Base-by-base conservation (phyloP, 805 yeast genomes). In the Spathaspora girioi region DNA sequence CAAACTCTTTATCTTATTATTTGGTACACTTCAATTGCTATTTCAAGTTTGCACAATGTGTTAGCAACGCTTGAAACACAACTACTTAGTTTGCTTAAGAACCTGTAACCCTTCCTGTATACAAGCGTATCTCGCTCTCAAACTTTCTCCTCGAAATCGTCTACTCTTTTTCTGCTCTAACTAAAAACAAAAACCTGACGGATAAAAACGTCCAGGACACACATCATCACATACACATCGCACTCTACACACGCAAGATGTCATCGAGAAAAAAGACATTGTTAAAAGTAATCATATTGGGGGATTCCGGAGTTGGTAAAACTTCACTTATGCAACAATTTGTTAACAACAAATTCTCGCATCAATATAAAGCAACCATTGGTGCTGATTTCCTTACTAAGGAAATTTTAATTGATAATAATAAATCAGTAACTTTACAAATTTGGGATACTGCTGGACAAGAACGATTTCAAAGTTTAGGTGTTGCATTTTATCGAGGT, bases 371-470 rank as follows among this genome's bases (percentile, higher is more conserved):
- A 65, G 97, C 98, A 27, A 93, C 99, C 14, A 93, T 93, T 58
- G 99, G 99, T 9, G 98, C 98, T 1, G 98, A 94, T 68, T 93
- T 93, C 66, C 78, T 91, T 56, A 93, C 97, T 38, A 93, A 92
- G 68, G 98, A 93, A 62, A 82, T 93, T 53, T 74, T 79, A 26
- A 81, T 94, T 52, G 98, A 94, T 67, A 94, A 87, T 68, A 67
- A 66, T 54, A 87, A 86, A 61, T 80, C 81, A 56, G 91, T 86
- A 8, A 84, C 89, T 19, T 78, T 87, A 78, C 93, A 88, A 71
- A 87, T 94, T 50, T 93, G 99, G 99, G 99, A 93, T 66, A 93
- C 99, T 43, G 98, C 98, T 7, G 99, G 99, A 38, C 99, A 93
- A 75, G 99, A 93, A 70, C 80, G 99, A 62, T 93, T 93, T 78